Evolutionary conservation across 345 rosid genomes (phyloP), one percentile per base, ranked within the genome.

Genomic region (Salix purpurea): DNA sequence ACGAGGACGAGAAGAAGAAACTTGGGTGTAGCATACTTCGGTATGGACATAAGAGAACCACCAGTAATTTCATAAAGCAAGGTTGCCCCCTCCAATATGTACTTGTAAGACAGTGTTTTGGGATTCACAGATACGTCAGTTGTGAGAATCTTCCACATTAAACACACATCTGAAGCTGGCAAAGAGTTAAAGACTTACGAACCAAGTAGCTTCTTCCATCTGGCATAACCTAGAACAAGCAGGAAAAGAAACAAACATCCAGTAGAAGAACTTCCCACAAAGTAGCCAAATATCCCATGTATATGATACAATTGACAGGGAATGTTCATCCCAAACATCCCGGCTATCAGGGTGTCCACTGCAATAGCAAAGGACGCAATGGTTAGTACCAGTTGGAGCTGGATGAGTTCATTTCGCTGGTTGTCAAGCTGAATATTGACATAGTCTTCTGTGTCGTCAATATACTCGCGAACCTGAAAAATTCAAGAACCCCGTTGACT

Each of bases 181-280:
- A 62, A 6, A 36, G 14, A 7, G n/a, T 39, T 42, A 28, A 40
- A 39, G 7, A 56, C 10, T 72, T 40, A 93, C 16, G 94, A 81
- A 70, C 96, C 97, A 28, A 91, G 92, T 71, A 95, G 86, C 86
- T 91, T 95, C 91, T 93, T 92, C 99, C 97, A 89, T 81, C 97
- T 87, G 28, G 96, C 99, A 85, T 93, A 93, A 50, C 97, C 99
- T 18, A 95, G 85, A 58, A 90, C 75, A 60, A 93, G 88, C 78
- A 92, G 46, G 86, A 91, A 94, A 72, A 94, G 72, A 79, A 90
- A 68, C 54, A 95, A 42, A 76, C 90, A 86, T 62, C 74, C 78
- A 2, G 86, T 87, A 18, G 89, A 76, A 21, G 79, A 34, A 71
- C 80, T 79, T 76, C 93, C 91, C 65, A 91, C 94, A 67, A 95